Evolutionary conservation across 805 yeast genomes (phyloP).

Genomic region (Kluyveromyces aestuarii): DNA sequence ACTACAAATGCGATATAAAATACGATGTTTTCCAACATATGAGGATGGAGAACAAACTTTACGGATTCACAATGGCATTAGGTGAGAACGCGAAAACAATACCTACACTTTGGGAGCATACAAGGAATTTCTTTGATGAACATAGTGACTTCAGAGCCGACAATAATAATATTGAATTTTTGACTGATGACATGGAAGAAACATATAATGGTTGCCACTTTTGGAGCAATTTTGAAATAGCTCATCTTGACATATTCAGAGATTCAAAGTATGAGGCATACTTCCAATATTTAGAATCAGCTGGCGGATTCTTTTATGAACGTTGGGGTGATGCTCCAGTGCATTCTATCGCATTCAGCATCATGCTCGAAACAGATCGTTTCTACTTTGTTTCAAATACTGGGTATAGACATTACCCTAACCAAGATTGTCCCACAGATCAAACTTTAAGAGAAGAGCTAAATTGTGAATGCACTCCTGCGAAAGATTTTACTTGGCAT

Average conservation of each 20-base stretch:
- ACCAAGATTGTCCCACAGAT: constrained; percentile 63
- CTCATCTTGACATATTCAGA: constrained; percentile 72
- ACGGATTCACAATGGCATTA: constrained; percentile 63
- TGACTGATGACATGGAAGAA: constrained; percentile 42
- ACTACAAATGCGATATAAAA: constrained; percentile 56
- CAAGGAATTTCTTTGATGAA: constrained; percentile 45
- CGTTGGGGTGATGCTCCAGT: constrained; percentile 95
- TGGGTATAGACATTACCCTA: constrained; percentile 71
- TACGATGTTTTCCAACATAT: constrained; percentile 73
- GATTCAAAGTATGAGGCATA: constrained; percentile 56
- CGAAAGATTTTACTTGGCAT: constrained; percentile 57
- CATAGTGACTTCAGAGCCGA: constrained; percentile 51
- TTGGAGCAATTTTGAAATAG: constrained; percentile 87
- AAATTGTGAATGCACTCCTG: constrained; percentile 52
- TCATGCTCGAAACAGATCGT: constrained; percentile 58
- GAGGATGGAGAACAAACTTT: constrained; percentile 55
- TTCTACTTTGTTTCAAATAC: constrained; percentile 86
- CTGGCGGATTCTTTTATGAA: constrained; percentile 83
- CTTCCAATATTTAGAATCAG: constrained; percentile 51
- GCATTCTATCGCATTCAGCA: constrained; percentile 62
- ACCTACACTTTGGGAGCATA: constrained; percentile 57
- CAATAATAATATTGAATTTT: constrained; percentile 55
- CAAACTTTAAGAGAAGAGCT: constrained; percentile 39
- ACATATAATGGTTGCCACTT: constrained; percentile 60
- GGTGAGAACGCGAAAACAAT: constrained; percentile 65